Base-by-base conservation (phyloP, 257 asterid species). In the Sherardia arvensis region DNA sequence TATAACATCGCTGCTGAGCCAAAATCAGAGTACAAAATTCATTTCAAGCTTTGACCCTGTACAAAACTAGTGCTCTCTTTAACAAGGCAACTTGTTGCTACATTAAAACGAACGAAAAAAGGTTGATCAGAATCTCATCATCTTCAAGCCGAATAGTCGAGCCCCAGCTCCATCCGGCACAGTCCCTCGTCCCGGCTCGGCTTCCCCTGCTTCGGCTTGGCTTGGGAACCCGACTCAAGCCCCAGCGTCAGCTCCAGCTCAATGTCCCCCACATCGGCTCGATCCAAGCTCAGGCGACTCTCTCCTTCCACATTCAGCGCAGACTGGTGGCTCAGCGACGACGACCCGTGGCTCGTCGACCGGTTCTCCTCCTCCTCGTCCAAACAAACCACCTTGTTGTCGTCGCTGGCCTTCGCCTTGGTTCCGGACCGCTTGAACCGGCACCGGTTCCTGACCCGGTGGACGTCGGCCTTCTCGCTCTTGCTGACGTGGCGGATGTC, bases 291-390 rank as follows among this genome's bases (percentile, higher is more conserved):
- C 67, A 65, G 68, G n/a, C n/a, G n/a, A n/a, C 74, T 71, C 60
- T 71, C 77, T 18, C 76, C 70, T 65, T 69, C 78, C 71, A 7
- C 67, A 69, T 61, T 60, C 34, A 43, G 66, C 63, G 23, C 63
- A 4, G 90, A 84, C 72, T 86, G 92, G 66, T 88, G 96, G 73
- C 95, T 84, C 73, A 88, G 60, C 0, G 91, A 79, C 53, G 96
- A 86, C 64, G 56, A 49, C 26, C 80, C 88, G 17, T 84, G 94
- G 68, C 96, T 86, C 23, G 83, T 78, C 4, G 94, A 84, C 75
- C 92, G 59, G 29, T 72, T 74, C 34, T 8, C 77, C 62, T 77
- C 77, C 62, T 77, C 84, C 25, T 77, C 86, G 17, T 72, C 68
- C 32, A 47, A 60, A 26, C 65, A 62, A 4, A 23, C 72, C 36